phyloP scores from a whole-genome alignment of 169 alveolate genomes.

The Eimeria falciformis region DNA sequence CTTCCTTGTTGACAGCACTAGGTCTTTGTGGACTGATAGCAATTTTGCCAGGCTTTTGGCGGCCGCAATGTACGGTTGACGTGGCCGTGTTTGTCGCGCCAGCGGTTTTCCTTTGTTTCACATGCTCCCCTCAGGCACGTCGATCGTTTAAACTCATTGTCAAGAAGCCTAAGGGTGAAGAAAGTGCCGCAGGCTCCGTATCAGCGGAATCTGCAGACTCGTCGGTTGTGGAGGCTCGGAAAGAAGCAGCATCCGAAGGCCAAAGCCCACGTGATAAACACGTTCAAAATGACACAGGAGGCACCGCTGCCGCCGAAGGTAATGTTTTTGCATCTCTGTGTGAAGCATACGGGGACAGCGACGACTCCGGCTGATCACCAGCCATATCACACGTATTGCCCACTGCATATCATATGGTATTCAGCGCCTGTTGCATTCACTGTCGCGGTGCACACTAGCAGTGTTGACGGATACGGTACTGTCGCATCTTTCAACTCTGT shows the following conservation, averaged over 20 bases:
- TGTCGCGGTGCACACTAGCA: too few species aligned
- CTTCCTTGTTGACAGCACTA: background rate
- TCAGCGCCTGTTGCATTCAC: too few species aligned
- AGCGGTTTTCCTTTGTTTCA: background rate
- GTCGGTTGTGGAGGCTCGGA: background rate
- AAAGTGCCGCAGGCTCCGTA: background rate
- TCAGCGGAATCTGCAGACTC: background rate
- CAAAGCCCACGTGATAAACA: background rate
- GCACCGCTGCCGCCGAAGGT: background rate
- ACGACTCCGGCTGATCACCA: constrained; percentile 24
- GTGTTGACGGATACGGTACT: too few species aligned
- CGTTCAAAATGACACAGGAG: background rate
- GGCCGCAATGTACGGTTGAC: too few species aligned
- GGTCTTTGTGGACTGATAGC: too few species aligned
- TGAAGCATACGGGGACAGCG: constrained; percentile 58
- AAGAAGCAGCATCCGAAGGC: background rate
- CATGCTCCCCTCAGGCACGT: constrained; percentile 7
- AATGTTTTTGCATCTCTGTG: constrained; percentile 33
- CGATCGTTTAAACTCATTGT: constrained; percentile 12
- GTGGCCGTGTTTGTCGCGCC: too few species aligned
- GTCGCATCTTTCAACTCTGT: too few species aligned
- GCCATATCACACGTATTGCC: too few species aligned
- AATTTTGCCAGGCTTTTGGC: too few species aligned
- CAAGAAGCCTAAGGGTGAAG: background rate
- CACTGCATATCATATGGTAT: too few species aligned